Conservation (phyloP, 179 eudicot genomes). For the Carnegiea gigantea region DNA sequence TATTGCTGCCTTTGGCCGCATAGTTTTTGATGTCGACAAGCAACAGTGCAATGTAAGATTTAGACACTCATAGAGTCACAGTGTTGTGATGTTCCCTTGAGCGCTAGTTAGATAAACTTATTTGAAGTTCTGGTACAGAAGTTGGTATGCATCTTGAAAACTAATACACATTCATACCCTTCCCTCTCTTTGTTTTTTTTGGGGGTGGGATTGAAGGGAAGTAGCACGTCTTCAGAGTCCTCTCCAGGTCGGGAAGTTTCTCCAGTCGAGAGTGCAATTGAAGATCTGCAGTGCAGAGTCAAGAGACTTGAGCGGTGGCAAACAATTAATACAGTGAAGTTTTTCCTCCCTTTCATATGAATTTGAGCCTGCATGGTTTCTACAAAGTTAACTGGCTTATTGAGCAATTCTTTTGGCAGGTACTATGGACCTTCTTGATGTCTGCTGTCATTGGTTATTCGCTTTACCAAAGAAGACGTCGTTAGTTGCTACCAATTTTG, state of each 20-base stretch:
- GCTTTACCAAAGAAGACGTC: constrained; percentile 77
- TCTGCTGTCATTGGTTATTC: constrained; percentile 96
- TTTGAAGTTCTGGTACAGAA: background rate
- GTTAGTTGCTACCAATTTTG: constrained; percentile 22
- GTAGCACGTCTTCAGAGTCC: constrained; percentile 78
- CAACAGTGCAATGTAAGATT: no score
- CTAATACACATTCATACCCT: background rate
- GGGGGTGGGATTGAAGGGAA: constrained; percentile 54
- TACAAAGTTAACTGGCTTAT: background rate
- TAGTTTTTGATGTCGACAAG: background rate
- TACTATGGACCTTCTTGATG: constrained; percentile 95
- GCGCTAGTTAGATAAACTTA: background rate
- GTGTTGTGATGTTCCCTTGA: background rate
- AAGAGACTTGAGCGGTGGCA: constrained; percentile 94
- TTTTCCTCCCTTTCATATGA: background rate
- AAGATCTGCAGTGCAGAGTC: constrained; percentile 90
- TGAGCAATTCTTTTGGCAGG: constrained; percentile 41
- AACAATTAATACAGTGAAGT: constrained; percentile 69
- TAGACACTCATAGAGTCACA: background rate
- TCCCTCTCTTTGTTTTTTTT: background rate
- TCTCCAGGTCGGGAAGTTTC: constrained; percentile 70
- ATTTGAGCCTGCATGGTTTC: background rate
- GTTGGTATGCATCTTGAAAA: background rate
- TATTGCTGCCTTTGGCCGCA: background rate
- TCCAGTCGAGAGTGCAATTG: constrained; percentile 69